Percentiles rank a stretch among this genome's conserved stretches.
Conservation (phyloP, 169 alveolate genomes). For the Blepharisma undulans region DNA sequence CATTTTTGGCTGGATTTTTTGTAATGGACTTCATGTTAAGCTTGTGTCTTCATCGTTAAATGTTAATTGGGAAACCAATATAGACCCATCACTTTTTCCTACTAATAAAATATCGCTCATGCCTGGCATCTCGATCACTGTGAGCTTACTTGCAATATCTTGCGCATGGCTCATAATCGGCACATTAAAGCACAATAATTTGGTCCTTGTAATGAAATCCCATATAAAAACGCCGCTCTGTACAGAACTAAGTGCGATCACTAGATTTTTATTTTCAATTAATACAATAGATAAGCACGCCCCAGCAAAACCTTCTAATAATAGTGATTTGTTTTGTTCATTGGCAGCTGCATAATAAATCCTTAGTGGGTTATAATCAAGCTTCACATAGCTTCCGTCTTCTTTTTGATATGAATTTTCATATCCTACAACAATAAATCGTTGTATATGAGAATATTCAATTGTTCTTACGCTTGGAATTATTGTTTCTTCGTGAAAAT, state of each 20-base stretch:
- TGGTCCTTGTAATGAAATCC: not conserved
- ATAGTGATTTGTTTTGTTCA: not conserved
- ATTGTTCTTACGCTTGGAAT: not conserved
- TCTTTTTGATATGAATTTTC: constrained; percentile 24
- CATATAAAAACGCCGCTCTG: not conserved
- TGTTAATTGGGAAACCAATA: not conserved
- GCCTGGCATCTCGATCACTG: not conserved
- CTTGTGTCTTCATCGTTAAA: not conserved
- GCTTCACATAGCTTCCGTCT: not conserved
- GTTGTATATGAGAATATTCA: not conserved
- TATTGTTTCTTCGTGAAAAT: not conserved
- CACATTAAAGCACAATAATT: not conserved
- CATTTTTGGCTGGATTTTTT: not conserved
- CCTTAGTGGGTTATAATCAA: not conserved
- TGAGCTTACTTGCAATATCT: not conserved
- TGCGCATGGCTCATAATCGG: not conserved
- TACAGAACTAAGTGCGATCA: constrained; percentile 26
- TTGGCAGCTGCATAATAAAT: constrained; percentile 1
- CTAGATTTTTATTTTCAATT: not conserved
- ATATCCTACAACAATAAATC: constrained; percentile 16
- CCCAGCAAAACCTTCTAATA: constrained; percentile 34
- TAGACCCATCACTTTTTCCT: constrained; percentile 15
- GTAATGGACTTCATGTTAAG: not conserved
- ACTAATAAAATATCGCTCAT: not conserved
- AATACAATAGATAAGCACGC: constrained; percentile 24